Conservation (phyloP, 176 grass and related monocot species). For the Raddia guianensis region DNA sequence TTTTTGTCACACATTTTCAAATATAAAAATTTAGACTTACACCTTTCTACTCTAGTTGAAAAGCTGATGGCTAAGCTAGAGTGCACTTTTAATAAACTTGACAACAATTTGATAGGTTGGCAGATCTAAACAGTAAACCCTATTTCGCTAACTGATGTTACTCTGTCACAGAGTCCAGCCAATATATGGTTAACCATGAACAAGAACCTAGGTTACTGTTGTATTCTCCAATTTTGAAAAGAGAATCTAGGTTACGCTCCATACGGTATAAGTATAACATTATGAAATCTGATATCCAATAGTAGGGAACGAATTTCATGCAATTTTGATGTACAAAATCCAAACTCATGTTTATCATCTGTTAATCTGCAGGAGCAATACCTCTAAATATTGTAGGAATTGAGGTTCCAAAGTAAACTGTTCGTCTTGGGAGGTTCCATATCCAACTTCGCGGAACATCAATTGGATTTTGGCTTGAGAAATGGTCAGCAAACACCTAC, state of each 20-base stretch:
- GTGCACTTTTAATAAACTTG: not conserved
- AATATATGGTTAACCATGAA: slow-evolving; percentile 18
- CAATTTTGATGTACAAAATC: slow-evolving; percentile 2
- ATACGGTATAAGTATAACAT: slow-evolving; percentile 4
- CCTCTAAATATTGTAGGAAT: slow-evolving; percentile 88
- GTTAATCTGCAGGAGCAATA: slow-evolving; percentile 26
- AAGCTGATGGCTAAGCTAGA: not conserved
- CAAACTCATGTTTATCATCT: slow-evolving; percentile 11
- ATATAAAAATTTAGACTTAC: not conserved
- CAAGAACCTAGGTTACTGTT: not conserved
- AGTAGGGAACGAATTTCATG: slow-evolving; percentile 23
- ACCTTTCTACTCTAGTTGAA: not conserved
- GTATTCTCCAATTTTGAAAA: not conserved
- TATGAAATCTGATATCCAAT: not conserved
- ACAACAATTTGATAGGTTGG: not conserved
- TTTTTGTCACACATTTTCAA: slow-evolving; percentile 2
- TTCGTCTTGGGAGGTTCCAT: slow-evolving; percentile 83
- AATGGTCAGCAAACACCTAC: slow-evolving; percentile 91
- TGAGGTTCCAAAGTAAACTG: slow-evolving; percentile 86
- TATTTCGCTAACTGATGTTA: slow-evolving; percentile 1
- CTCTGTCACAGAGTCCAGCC: not conserved
- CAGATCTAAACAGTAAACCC: not conserved
- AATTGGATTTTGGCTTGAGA: slow-evolving; percentile 66
- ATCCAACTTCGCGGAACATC: slow-evolving; percentile 69
- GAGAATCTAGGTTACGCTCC: not conserved